Percentiles rank a stretch among this genome's conserved stretches.
These are phyloP conservation scores for Hanseniaspora nectarophila DNA, from an alignment of 805 yeast genomes.

Conservation along the genomic window DNA sequence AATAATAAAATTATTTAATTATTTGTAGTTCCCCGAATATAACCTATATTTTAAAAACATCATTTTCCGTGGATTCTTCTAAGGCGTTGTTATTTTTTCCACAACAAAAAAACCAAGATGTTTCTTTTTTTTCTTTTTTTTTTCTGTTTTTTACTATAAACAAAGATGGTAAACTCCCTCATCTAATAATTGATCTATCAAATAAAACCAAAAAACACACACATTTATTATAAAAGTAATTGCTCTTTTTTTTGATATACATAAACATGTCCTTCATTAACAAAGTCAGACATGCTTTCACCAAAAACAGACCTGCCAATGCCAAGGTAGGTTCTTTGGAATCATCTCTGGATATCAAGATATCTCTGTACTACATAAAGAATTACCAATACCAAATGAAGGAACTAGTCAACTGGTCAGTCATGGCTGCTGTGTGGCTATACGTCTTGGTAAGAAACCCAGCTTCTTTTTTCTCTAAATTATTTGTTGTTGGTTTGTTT, in stretches of 20 bases:
- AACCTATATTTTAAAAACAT: no score
- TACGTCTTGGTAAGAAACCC: slow-evolving; percentile 52
- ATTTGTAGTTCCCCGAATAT: no score
- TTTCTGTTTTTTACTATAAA: no score
- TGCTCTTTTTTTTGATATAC: not conserved
- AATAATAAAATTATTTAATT: no score
- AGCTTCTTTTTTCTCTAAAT: slow-evolving; percentile 34
- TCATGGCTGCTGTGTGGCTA: slow-evolving; percentile 40
- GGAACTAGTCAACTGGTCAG: slow-evolving; percentile 44
- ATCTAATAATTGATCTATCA: not conserved
- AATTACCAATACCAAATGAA: slow-evolving; percentile 33
- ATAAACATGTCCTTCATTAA: not conserved
- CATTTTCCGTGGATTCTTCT: no score
- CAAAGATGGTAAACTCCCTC: no score
- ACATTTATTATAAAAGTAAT: no score
- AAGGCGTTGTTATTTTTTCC: no score
- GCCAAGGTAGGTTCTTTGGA: slow-evolving; percentile 40
- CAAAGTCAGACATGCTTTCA: slow-evolving; percentile 10
- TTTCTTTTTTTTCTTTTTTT: not conserved
- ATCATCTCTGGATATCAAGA: slow-evolving; percentile 37
- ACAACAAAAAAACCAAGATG: no score
- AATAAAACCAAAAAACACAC: not conserved
- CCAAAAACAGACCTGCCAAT: slow-evolving; percentile 37
- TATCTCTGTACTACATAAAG: slow-evolving; percentile 33
- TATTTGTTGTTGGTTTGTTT: slow-evolving; percentile 30